Percentiles rank a stretch among this genome's conserved stretches.
These are phyloP conservation scores for Oligophagozyma castellii DNA, from an alignment of 1,139 yeast genomes.

Conservation along the genomic window DNA sequence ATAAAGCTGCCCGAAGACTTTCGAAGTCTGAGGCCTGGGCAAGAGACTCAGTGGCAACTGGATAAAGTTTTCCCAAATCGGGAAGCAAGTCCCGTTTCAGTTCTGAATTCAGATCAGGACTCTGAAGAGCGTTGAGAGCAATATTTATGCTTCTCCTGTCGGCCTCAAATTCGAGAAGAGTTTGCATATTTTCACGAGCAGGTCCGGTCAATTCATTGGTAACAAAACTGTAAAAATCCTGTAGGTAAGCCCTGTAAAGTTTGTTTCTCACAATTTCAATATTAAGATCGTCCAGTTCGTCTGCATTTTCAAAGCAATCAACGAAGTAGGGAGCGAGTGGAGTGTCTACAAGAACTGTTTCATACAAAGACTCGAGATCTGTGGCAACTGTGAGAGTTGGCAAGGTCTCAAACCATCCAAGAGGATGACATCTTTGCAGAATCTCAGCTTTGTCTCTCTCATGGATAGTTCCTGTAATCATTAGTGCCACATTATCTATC, in stretches of 20 bases:
- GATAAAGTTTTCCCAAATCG: slow-evolving; percentile 64
- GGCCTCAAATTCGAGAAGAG: slow-evolving; percentile 77
- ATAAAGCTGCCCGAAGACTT: slow-evolving; percentile 60
- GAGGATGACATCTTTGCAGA: slow-evolving; percentile 81
- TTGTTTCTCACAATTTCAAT: slow-evolving; percentile 90
- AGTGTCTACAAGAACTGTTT: slow-evolving; percentile 90
- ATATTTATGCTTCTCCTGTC: slow-evolving; percentile 92
- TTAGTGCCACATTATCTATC: slow-evolving; percentile 93
- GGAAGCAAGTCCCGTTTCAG: slow-evolving; percentile 68
- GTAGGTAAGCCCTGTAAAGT: slow-evolving; percentile 83
- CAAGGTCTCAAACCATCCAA: slow-evolving; percentile 96
- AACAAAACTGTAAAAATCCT: slow-evolving; percentile 67
- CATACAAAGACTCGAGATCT: slow-evolving; percentile 81
- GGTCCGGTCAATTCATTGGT: slow-evolving; percentile 52
- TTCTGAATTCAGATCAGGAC: slow-evolving; percentile 42
- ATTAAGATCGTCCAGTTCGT: slow-evolving; percentile 88
- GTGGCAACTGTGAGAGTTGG: slow-evolving; percentile 93
- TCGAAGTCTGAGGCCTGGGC: slow-evolving; percentile 73
- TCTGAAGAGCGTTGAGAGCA: slow-evolving; percentile 63
- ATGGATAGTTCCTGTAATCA: slow-evolving; percentile 95
- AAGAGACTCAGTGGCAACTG: slow-evolving; percentile 56
- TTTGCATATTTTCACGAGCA: slow-evolving; percentile 66
- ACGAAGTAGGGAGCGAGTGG: slow-evolving; percentile 95
- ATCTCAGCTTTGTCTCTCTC: slow-evolving; percentile 85
- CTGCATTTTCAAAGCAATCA: slow-evolving; percentile 70